These are phyloP conservation scores for Apiotrichum domesticum DNA, from an alignment of 1,284 basidiomycete species.

Conservation along the genomic window DNA sequence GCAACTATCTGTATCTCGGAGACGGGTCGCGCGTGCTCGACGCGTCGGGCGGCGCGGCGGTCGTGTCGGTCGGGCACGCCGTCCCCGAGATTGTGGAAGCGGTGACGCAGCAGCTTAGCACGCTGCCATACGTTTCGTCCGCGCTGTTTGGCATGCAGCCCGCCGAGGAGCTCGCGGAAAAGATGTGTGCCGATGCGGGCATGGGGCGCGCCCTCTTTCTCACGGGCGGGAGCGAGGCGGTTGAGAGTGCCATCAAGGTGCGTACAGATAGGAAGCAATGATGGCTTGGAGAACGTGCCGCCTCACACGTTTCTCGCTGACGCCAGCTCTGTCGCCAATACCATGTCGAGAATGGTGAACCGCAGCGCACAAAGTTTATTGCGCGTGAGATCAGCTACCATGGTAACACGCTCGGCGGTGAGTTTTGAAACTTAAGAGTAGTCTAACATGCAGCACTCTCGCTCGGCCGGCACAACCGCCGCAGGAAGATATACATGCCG, in stretches of 20 bases:
- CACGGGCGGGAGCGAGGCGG: slow-evolving; percentile 9
- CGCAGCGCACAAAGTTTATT: slow-evolving; percentile 67
- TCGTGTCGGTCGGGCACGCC: slow-evolving; percentile 67
- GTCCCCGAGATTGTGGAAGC: slow-evolving; percentile 53
- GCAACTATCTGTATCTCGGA: slow-evolving; percentile 24
- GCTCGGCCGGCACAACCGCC: slow-evolving; percentile 29
- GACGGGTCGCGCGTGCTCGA: slow-evolving; percentile 25
- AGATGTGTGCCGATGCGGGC: slow-evolving; percentile 57
- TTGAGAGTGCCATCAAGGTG: slow-evolving; percentile 16
- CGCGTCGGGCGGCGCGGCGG: slow-evolving; percentile 66
- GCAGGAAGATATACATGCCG: slow-evolving; percentile 37
- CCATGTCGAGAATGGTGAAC: slow-evolving; percentile 59
- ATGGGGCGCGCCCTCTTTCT: slow-evolving; percentile 29
- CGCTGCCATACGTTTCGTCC: slow-evolving; percentile 50
- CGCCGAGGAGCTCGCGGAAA: slow-evolving; percentile 42
- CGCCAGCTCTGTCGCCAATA: slow-evolving; percentile 53
- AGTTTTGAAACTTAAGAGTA: background rate
- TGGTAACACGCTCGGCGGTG: slow-evolving; percentile 64
- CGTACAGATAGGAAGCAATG: background rate
- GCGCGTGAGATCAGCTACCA: slow-evolving; percentile 73
- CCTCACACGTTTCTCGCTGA: background rate
- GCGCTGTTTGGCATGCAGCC: slow-evolving; percentile 23
- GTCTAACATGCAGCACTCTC: slow-evolving; percentile 10
- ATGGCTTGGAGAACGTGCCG: too few species aligned
- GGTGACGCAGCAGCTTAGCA: slow-evolving; percentile 55